Percentiles rank a stretch among this genome's conserved stretches.
These are phyloP conservation scores for Rhypophila decipiens DNA, from an alignment of 495 filamentous ascomycete genomes.

Conservation along the genomic window DNA sequence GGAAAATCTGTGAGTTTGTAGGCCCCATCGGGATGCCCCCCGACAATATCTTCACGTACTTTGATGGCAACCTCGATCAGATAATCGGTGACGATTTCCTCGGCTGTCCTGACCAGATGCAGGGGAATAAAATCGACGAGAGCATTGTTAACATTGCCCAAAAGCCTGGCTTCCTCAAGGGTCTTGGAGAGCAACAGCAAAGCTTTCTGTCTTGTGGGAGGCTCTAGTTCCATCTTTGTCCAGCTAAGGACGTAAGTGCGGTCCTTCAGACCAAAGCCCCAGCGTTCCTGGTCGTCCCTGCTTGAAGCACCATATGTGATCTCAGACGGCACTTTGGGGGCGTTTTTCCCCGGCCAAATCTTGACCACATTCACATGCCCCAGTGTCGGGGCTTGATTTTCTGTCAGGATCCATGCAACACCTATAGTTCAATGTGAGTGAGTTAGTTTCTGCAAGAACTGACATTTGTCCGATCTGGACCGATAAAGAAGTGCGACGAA, in stretches of 20 bases:
- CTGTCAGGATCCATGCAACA: slow-evolving; percentile 3
- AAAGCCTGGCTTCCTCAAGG: background rate
- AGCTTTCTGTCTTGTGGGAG: background rate
- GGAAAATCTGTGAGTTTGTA: slow-evolving; percentile 4
- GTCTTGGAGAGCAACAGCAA: slow-evolving; percentile 1
- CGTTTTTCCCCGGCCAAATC: background rate
- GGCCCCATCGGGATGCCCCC: no score
- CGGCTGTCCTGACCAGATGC: slow-evolving; percentile 4
- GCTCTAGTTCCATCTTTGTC: slow-evolving; percentile 7
- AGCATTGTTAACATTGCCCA: background rate
- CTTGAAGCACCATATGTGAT: slow-evolving; percentile 3
- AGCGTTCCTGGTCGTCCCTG: background rate
- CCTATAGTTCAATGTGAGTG: background rate
- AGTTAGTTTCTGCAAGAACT: background rate
- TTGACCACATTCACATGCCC: background rate
- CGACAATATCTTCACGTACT: slow-evolving; percentile 11
- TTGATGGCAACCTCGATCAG: slow-evolving; percentile 3
- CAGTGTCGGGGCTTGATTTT: background rate
- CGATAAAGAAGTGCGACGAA: background rate
- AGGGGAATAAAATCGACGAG: slow-evolving; percentile 1
- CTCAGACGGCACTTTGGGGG: slow-evolving; percentile 4
- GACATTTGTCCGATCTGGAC: background rate
- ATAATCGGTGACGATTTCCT: slow-evolving; percentile 12
- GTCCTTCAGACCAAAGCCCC: background rate
- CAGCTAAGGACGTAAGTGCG: slow-evolving; percentile 1